phyloP scores from a whole-genome alignment of 108 stramenopile genomes.

The Chaetoceros muelleri region DNA sequence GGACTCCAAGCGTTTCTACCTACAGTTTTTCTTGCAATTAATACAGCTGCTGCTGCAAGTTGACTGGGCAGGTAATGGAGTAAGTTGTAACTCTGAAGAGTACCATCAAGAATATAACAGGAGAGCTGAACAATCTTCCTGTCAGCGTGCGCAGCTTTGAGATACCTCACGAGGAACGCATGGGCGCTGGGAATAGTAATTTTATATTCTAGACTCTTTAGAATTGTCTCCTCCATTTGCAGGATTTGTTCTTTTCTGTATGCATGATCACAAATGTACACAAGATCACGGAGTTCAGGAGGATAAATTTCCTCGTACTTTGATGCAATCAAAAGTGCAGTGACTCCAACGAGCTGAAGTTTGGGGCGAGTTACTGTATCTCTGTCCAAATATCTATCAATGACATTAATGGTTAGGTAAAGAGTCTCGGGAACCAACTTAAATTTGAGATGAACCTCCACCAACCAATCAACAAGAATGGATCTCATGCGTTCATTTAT shows the following conservation, averaged over 20 bases:
- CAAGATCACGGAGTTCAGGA: constrained; percentile 95
- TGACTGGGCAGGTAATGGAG: constrained; percentile 85
- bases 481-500: constrained; percentile 90
- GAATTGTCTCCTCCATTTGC: constrained; percentile 87
- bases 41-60: constrained; percentile 87
- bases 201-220: constrained; percentile 80
- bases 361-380: constrained; percentile 73
- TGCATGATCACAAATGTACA: constrained; percentile 92
- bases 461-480: constrained; percentile 90
- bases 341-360: constrained; percentile 95
- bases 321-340: constrained; percentile 91
- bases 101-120: constrained; percentile 88
- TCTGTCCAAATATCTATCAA: constrained; percentile 74
- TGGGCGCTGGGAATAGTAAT: constrained; percentile 86
- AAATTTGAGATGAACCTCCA: constrained; percentile 84
- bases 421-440: constrained; percentile 73
- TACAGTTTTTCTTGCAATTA: constrained; percentile 76
- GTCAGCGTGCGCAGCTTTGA: constrained; percentile 91
- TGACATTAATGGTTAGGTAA: constrained; percentile 80
- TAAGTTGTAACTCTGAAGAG: constrained; percentile 85
- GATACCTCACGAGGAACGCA: constrained; percentile 86
- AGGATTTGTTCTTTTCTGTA: constrained; percentile 67
- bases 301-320: constrained; percentile 99
- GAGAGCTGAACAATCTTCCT: constrained; percentile 84
- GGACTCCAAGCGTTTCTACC: constrained; percentile 86